Percentiles rank a stretch among this genome's conserved stretches.
Conservation (phyloP, 345 rosid species). For the Sisymbrium irio region DNA sequence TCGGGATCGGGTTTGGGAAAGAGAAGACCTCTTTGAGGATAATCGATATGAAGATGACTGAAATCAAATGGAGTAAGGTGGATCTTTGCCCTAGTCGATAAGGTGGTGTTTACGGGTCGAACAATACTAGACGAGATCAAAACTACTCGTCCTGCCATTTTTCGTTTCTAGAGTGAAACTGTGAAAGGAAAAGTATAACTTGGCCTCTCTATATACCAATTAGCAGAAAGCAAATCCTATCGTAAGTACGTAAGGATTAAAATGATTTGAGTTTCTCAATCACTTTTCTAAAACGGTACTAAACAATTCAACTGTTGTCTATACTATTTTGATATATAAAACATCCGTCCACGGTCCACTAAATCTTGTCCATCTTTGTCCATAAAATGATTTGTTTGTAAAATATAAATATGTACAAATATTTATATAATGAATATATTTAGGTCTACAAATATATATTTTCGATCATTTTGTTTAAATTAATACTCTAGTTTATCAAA, state of each 20-base stretch:
- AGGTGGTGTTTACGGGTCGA: not conserved
- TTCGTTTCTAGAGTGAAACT: not conserved
- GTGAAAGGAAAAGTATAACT: not conserved
- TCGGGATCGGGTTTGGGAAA: constrained; percentile 9
- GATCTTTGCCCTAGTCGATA: not conserved
- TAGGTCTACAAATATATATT: too few species aligned
- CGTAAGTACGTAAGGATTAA: too few species aligned
- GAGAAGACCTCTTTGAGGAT: constrained; percentile 31
- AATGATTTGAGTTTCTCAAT: not conserved
- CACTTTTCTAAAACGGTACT: too few species aligned
- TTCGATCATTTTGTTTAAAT: too few species aligned
- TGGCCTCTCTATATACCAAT: not conserved
- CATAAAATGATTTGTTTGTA: too few species aligned
- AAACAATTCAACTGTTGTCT: too few species aligned
- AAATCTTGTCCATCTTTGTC: too few species aligned
- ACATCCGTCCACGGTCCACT: too few species aligned
- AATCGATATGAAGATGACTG: not conserved
- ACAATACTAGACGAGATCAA: constrained; percentile 16
- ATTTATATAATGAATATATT: too few species aligned
- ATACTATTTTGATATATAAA: too few species aligned
- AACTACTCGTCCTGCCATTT: not conserved
- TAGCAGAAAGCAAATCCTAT: too few species aligned
- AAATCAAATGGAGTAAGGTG: constrained; percentile 34
- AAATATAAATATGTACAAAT: too few species aligned
- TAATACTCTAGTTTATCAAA: not conserved